phyloP scores from a whole-genome alignment of 1,139 yeast genomes.

The Lodderomyces elongisporus region DNA sequence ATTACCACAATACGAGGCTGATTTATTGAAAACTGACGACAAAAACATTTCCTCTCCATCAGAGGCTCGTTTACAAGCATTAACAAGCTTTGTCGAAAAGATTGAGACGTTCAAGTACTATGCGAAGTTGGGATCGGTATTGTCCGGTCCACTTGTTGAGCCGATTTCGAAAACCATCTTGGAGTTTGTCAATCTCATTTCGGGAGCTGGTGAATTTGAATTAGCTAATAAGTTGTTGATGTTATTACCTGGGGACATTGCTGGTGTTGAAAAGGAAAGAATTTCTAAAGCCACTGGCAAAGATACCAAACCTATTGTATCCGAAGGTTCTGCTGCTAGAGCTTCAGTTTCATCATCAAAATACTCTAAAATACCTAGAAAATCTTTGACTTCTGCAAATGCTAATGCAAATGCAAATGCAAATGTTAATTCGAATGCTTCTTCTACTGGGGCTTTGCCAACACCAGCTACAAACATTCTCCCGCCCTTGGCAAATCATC shows the following conservation, averaged over 20 bases:
- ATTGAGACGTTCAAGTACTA: conserved; percentile 68
- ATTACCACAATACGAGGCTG: conserved; percentile 53
- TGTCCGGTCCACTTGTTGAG: conserved; percentile 45
- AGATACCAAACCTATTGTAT: conserved; percentile 5
- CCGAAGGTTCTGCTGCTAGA: not conserved
- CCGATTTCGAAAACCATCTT: conserved; percentile 54
- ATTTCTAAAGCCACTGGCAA: conserved; percentile 52
- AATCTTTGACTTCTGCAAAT: not conserved
- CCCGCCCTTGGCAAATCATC: conserved; percentile 3
- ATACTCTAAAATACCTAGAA: not conserved
- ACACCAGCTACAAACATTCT: conserved; percentile 3
- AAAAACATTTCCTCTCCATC: conserved; percentile 53
- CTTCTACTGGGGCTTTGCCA: conserved; percentile 1
- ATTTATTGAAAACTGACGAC: conserved; percentile 38
- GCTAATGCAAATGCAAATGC: not conserved
- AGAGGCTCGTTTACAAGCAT: conserved; percentile 80
- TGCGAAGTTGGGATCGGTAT: conserved; percentile 34
- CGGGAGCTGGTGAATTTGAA: conserved; percentile 80
- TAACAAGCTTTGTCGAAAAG: conserved; percentile 80
- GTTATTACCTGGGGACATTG: conserved; percentile 59
- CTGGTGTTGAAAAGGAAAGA: conserved; percentile 67
- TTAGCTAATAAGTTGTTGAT: conserved; percentile 69
- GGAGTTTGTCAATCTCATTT: conserved; percentile 77
- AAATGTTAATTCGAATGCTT: not conserved
- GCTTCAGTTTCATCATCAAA: not conserved